Base-by-base conservation (phyloP, 192 early-diverging fungal species). In the Helicostylum pulchrum region DNA sequence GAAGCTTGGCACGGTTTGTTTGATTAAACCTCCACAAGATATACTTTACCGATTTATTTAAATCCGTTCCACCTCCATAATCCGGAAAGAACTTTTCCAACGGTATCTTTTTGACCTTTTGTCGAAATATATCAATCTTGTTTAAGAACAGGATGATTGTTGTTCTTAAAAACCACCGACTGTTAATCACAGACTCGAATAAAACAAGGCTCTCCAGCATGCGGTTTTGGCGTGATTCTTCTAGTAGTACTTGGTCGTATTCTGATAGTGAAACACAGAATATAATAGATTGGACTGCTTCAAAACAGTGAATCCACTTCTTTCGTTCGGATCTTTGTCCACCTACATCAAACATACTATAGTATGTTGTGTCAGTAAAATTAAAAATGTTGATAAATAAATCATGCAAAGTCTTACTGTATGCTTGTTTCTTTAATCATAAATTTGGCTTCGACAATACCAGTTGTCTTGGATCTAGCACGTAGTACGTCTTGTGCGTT, bases 401-500 rank as follows among this genome's bases (percentile, higher is more conserved):
- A 61, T 6, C 31, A 36, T 26, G 26, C 2, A 61, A 19, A 50
- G 66, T 86, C 86, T 77, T 87, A 79, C 89, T 90, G 90, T 80
- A 96, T 82, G 74, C 79, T 92, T n/a, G 94, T 81, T 58, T 90
- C 87, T 43, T 91, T 91, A 83, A 96, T 94, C 64, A 85, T 91
- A 75, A 97, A 96, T 53, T 88, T 85, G 20, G 92, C 95, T 78
- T 98, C 96, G 12, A 90, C 94, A 68, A 98, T 98, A 65, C 94
- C 94, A 15, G 96, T 98, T 2, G 96, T 97, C 78, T 97, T 98
- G 43, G 92, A 91, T 57, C 96, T 90, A n/a, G 96, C 91, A n/a
- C 92, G 79, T 58, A 98, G 82, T 19, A 98, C 92, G 74, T 98
- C 96, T 65, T 92, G 90, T 63, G 94, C 93, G 52, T 80, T 92